phyloP scores from a whole-genome alignment of 2,329 filamentous ascomycete genomes.

The Aspergillus terreus region DNA sequence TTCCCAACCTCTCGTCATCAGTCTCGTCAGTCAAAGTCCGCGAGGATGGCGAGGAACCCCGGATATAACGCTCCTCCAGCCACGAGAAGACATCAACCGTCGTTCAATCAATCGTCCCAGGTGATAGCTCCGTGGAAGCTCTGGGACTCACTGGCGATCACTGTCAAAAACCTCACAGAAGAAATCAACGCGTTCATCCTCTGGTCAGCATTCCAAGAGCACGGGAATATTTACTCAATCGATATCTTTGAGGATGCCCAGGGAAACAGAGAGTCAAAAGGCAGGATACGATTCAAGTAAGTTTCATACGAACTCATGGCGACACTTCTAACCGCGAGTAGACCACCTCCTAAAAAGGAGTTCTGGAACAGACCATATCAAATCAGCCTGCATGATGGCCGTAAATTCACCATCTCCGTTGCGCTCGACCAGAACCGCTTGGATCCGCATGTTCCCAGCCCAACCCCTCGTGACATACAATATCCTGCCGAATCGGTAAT shows the following conservation, averaged over 20 bases:
- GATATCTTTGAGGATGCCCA: conserved; percentile 50
- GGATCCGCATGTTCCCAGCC: conserved; percentile 28
- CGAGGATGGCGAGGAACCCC: neutral
- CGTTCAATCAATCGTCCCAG: conserved; percentile 3
- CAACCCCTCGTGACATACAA: conserved; percentile 25
- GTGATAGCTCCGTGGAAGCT: conserved; percentile 31
- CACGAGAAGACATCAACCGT: neutral
- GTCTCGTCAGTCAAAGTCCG: neutral
- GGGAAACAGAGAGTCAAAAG: conserved; percentile 40
- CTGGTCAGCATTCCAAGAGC: conserved; percentile 49
- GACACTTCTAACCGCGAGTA: conserved; percentile 10
- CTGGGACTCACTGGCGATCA: conserved; percentile 39
- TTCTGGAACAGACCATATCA: conserved; percentile 49
- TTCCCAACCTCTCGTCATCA: neutral
- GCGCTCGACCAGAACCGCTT: conserved; percentile 20
- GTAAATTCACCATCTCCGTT: conserved; percentile 17
- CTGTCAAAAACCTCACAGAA: conserved; percentile 31
- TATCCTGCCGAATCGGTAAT: conserved; percentile 38
- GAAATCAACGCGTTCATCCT: conserved; percentile 40
- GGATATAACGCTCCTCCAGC: neutral
- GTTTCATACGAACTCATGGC: conserved; percentile 3
- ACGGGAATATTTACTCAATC: conserved; percentile 55
- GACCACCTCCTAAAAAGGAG: conserved; percentile 49
- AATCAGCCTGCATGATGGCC: conserved; percentile 25
- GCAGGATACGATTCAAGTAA: conserved; percentile 53